Evolutionary conservation across 208 protist species (phyloP).

Genomic region (Trypanosoma cruzi): DNA sequence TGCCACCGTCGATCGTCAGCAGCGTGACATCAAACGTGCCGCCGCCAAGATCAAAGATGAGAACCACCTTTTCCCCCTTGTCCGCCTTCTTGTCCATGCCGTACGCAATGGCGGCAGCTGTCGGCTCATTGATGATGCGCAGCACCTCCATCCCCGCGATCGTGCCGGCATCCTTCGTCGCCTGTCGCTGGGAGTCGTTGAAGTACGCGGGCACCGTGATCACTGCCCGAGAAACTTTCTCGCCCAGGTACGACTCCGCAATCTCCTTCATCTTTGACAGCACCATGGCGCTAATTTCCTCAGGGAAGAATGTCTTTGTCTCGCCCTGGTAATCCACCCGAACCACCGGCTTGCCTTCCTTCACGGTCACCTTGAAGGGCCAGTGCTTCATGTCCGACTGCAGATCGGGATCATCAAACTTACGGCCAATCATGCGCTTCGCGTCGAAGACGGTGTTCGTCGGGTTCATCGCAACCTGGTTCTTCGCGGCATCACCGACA

Average conservation of each 20-base stretch:
- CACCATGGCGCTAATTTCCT: conserved; percentile 90
- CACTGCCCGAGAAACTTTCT: conserved; percentile 94
- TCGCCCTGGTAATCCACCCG: conserved; percentile 72
- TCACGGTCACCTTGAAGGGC: conserved; percentile 90
- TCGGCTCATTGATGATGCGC: conserved; percentile 99
- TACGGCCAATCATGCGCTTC: conserved; percentile 93
- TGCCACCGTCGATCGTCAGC: conserved; percentile 98
- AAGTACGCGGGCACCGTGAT: conserved; percentile 99
- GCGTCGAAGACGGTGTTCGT: conserved; percentile 91
- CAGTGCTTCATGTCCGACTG: conserved; percentile 96
- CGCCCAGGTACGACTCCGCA: conserved; percentile 94
- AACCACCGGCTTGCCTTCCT: conserved; percentile 85
- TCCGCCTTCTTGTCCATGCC: conserved; percentile 97
- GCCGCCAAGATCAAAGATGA: conserved; percentile 99
- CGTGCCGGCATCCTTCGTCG: conserved; percentile 98
- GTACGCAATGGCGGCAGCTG: conserved; percentile 99
- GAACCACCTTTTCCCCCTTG: conserved; percentile 85
- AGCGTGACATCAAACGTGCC: conserved; percentile 99
- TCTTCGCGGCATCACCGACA: conserved; percentile 90
- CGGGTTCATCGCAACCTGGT: conserved; percentile 92
- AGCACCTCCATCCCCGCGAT: conserved; percentile 98
- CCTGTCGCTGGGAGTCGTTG: conserved; percentile 99
- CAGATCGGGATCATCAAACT: conserved; percentile 92
- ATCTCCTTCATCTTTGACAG: conserved; percentile 94
- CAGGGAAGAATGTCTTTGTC: conserved; percentile 78